Base-by-base conservation (phyloP, 2,329 filamentous ascomycete species). In the Dothistroma septosporum region DNA sequence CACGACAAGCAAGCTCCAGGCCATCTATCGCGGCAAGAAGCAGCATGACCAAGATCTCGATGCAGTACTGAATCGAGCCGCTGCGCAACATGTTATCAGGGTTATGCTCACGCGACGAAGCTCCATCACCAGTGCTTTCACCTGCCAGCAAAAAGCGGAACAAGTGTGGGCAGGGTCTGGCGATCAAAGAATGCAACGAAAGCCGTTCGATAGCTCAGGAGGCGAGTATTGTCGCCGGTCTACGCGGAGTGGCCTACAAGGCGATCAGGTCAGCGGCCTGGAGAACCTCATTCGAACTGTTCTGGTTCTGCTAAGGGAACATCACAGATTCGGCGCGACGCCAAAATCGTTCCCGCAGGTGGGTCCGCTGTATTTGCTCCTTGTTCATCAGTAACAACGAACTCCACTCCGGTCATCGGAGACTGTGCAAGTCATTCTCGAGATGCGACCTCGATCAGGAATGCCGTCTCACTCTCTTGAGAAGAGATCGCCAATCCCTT, bases 141-240 rank as follows among this genome's bases (percentile, higher is more conserved):
- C 53, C 55, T 21, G 63, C 68, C 16, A 76, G 74, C 9, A 80
- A 79, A 73, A 83, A 83, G 71, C 78, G 75, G 62, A 79, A 82
- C 49, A 82, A 80, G 64, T 83, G 79, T 63, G 74, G 78, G 53
- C 37, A 63, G 8, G 76, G 74, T 0, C 71, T 71, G 33, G 81
- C 82, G 78, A 74, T 83, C 1, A 83, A 83, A 64, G 78, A 78
- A 59, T 70, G 79, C 46, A 82, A 83, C 61, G 80, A 83, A 66
- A 82, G 80, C 53, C 82, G 80, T 62, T 71, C 69, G 0, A 79
- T 83, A 12, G 77, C 77, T 46, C 71, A 76, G 50, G 79, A 83
- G 35, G 80, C 78, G 0, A 70, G 76, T 53, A 70, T 82, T 0
- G 79, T 82, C 4, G 80, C 80, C 2, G 80, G 80, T 8, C 58